A percentile compares a stretch with the other conserved stretches of the same genome.
Conservation (phyloP, 805 yeast genomes). For the Isabelozyma rhagii region DNA sequence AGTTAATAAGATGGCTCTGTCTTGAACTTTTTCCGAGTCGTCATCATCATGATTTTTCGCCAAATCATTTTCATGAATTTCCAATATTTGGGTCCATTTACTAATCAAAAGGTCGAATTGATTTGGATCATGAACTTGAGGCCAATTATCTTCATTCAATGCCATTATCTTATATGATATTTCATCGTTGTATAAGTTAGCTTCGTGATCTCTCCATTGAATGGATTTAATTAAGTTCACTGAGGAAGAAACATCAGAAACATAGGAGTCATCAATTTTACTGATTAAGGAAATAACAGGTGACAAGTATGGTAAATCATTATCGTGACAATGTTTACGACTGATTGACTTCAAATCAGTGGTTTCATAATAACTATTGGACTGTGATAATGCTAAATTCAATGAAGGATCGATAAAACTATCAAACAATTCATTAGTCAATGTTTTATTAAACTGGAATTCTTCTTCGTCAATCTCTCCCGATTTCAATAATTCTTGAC, state of each 20-base stretch:
- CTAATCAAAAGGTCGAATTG: slow-evolving; percentile 56
- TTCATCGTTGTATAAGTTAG: slow-evolving; percentile 66
- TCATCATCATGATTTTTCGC: slow-evolving; percentile 46
- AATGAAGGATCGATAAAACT: slow-evolving; percentile 65
- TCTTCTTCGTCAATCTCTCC: slow-evolving; percentile 21
- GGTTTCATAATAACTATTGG: slow-evolving; percentile 17
- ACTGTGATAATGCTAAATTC: slow-evolving; percentile 49
- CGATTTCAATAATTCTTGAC: slow-evolving; percentile 1
- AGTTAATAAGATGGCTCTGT: slow-evolving; percentile 71
- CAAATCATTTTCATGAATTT: slow-evolving; percentile 54
- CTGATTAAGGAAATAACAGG: slow-evolving; percentile 40
- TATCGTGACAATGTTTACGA: slow-evolving; percentile 37
- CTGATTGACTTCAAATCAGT: slow-evolving; percentile 51
- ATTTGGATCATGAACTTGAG: slow-evolving; percentile 30
- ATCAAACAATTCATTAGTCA: slow-evolving; percentile 56
- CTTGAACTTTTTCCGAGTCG: slow-evolving; percentile 60
- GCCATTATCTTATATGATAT: slow-evolving; percentile 58
- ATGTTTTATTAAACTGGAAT: slow-evolving; percentile 24
- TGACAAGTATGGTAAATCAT: slow-evolving; percentile 29
- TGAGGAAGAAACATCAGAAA: slow-evolving; percentile 26
- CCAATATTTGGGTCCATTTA: slow-evolving; percentile 70
- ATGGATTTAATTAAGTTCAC: slow-evolving; percentile 30
- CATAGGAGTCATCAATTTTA: slow-evolving; percentile 32
- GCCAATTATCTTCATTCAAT: slow-evolving; percentile 20
- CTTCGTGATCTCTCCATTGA: slow-evolving; percentile 54